Evolutionary conservation across 331 rosid species (phyloP), one percentile per base, ranked within the genome.

Genomic region (Rosa hybrid): DNA sequence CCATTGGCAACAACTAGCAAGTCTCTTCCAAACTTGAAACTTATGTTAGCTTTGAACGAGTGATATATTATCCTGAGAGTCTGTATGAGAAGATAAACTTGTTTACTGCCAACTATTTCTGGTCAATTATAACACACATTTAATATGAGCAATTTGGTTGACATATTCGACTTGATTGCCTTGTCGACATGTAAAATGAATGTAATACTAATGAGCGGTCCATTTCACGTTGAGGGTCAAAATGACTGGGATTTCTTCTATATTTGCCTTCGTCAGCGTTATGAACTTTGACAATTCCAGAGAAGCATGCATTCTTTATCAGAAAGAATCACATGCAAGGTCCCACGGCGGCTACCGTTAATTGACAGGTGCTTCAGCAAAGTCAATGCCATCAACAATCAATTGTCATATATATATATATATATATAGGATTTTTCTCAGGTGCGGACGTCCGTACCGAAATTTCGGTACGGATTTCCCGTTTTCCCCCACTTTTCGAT

Each of bases 1-100:
- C 79, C 79, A 60, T 60, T 50, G 68, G 27, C 68, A 25, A 60
- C 39, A 60, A 7, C 27, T n/a, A n/a, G 63, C 2, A 59, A 23
- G 23, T 54, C 16, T 11, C 38, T 9, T 59, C 65, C 60, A 54
- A 54, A 54, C 60, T 20, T 18, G 25, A 56, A 20, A 30, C 34
- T 30, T 30, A 30, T 30, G 34, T 30, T 30, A 30, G 34, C 34
- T 30, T 30, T 30, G 34, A 30, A 30, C 34, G 34, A 30, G 34
- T 30, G 34, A 30, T n/a, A n/a, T n/a, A n/a, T 30, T 30, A 53
- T 17, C 25, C 63, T n/a, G 12, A n/a, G 64, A n/a, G 6, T 57
- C 50, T 7, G 62, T 53, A 8, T 1, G 7, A 53, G n/a, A 16
- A 53, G n/a, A 53, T 20, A 0, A 8, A 10, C 3, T 30, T 21